phyloP scores from a whole-genome alignment of 2,329 filamentous ascomycete species.

The Hymenoscyphus linearis region DNA sequence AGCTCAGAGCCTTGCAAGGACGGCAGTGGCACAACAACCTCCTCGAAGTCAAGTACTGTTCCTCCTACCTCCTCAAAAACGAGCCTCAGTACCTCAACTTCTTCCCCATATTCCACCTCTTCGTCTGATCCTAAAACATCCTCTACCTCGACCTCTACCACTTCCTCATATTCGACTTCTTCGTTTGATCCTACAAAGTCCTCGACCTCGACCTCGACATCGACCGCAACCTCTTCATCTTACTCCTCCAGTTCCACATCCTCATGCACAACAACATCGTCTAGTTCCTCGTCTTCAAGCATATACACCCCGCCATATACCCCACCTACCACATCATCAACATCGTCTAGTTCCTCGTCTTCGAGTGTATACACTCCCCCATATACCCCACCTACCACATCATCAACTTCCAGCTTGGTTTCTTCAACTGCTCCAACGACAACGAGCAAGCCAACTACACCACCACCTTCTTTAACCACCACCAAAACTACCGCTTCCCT shows the following conservation, averaged over 20 bases:
- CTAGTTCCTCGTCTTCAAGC: conserved; percentile 8
- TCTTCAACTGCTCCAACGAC: neutral
- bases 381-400: conserved; percentile 5
- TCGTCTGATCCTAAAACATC: neutral
- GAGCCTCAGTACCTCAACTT: conserved; percentile 15
- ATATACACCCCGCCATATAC: neutral
- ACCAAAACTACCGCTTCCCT: conserved; percentile 34
- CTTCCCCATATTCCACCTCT: conserved; percentile 11
- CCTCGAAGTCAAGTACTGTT: neutral
- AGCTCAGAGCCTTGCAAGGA: conserved; percentile 44
- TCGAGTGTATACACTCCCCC: too few species aligned
- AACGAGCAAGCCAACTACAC: neutral
- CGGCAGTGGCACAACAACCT: conserved; percentile 4
- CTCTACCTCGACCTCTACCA: conserved; percentile 18
- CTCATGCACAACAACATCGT: conserved; percentile 10
- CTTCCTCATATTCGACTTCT: neutral
- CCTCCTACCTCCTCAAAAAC: conserved; percentile 17
- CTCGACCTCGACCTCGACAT: conserved; percentile 10
- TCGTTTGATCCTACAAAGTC: conserved; percentile 5
- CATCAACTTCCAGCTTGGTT: conserved; percentile 7
- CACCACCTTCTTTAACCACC: conserved; percentile 13
- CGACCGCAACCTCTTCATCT: conserved; percentile 4
- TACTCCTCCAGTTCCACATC: neutral
- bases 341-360: conserved; percentile 13
- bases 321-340: conserved; percentile 9